Conservation (phyloP, 2,329 filamentous ascomycete genomes). For the Thelonectria olida region DNA sequence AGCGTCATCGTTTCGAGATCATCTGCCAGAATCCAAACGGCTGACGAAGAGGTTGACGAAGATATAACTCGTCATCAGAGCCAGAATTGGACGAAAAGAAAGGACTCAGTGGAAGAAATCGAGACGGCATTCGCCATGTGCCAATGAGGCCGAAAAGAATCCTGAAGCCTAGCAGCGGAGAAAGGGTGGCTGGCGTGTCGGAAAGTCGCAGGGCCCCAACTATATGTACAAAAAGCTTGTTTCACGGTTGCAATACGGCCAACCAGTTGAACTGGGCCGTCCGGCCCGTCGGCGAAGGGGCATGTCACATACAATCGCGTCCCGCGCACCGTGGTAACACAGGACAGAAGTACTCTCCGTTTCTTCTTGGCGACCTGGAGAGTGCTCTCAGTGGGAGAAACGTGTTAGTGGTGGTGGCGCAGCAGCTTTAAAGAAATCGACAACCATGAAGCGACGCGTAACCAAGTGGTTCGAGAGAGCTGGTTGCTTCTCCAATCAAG, state of each 20-base stretch:
- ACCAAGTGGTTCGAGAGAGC: neutral
- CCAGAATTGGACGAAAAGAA: neutral
- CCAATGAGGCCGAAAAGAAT: neutral
- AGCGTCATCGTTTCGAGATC: neutral
- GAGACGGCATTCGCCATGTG: neutral
- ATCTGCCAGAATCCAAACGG: neutral
- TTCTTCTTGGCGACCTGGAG: neutral
- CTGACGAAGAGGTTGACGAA: neutral
- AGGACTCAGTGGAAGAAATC: neutral
- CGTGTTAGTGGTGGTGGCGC: constrained; percentile 16
- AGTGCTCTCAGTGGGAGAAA: neutral
- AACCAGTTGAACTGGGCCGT: constrained; percentile 5
- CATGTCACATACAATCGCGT: constrained; percentile 5
- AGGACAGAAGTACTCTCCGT: neutral
- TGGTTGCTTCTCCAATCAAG: neutral
- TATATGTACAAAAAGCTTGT: constrained; percentile 13
- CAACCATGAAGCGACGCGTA: constrained; percentile 1
- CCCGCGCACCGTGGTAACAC: neutral
- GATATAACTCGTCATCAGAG: neutral
- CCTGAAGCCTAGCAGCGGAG: constrained; percentile 5
- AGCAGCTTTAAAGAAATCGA: neutral
- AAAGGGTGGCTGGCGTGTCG: neutral
- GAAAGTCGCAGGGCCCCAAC: neutral
- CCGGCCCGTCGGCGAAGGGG: constrained; percentile 10
- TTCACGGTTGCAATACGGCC: constrained; percentile 12